Evolutionary conservation across 768 basidiomycete species (phyloP).

Genomic region (Clavulina sp.): DNA sequence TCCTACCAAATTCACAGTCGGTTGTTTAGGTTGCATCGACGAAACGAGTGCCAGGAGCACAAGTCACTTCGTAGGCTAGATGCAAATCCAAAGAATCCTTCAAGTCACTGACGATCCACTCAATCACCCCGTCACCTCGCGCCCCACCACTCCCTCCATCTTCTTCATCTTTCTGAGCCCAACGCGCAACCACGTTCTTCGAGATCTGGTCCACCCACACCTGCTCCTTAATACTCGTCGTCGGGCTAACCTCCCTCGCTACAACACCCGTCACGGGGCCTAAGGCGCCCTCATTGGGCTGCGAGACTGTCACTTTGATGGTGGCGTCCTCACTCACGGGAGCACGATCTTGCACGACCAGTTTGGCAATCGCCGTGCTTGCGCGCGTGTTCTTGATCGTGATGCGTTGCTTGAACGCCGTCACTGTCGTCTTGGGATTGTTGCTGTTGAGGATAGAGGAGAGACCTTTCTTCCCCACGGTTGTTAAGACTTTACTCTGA

Average conservation of each 20-base stretch:
- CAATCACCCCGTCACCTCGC: slow-evolving; percentile 29
- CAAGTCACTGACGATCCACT: slow-evolving; percentile 32
- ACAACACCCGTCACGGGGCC: too few species aligned
- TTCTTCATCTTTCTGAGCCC: too few species aligned
- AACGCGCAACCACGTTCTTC: neutral
- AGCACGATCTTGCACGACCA: slow-evolving; percentile 8
- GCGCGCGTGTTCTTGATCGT: slow-evolving; percentile 9
- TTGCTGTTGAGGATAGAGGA: too few species aligned
- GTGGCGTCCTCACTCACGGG: slow-evolving; percentile 8
- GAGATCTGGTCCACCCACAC: neutral
- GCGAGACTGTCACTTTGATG: slow-evolving; percentile 6
- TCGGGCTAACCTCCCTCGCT: too few species aligned
- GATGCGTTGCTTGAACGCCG: slow-evolving; percentile 7
- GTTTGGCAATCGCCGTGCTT: neutral
- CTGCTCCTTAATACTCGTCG: too few species aligned
- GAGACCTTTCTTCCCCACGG: neutral
- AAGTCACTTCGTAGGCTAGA: slow-evolving; percentile 37
- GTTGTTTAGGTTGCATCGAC: too few species aligned
- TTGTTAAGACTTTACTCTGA: neutral
- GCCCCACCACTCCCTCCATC: slow-evolving; percentile 2
- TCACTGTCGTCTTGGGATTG: slow-evolving; percentile 6
- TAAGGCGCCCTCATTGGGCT: slow-evolving; percentile 7
- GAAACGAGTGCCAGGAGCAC: slow-evolving; percentile 17
- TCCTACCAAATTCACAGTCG: too few species aligned
- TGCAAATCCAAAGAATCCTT: slow-evolving; percentile 28